Base-by-base conservation (phyloP, 163 green algal genomes). In the Coccomyxa subellipsoidea region DNA sequence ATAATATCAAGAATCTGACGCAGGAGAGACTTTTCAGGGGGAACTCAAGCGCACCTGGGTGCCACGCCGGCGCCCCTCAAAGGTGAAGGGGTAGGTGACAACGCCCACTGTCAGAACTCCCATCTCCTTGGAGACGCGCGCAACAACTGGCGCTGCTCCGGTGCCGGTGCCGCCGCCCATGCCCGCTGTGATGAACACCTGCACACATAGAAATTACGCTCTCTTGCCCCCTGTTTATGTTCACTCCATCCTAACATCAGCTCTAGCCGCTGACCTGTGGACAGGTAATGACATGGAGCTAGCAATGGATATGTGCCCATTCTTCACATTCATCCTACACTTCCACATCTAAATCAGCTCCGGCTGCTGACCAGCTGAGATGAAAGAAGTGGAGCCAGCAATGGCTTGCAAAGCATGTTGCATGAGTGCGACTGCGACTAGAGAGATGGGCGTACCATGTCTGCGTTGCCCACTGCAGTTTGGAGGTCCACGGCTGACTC, bases 21-120 rank as follows among this genome's bases (percentile, higher is more conserved):
- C 69, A 76, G 27, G 5, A 59, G 5, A 59, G 47, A 18, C 47
- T 18, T 27, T 18, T 21, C 3, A n/a, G n/a, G n/a, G 47, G 47
- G 15, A 5, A 59, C 27, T 8, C 1, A 18, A 35, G 73, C 32
- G 36, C 82, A 84, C 92, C 88, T 96, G 92, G 7, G 88, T 82
- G 7, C 87, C 86, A 32, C 94, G 84, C 69, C 93, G 79, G 25
- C 91, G 88, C 4, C 94, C 94, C 81, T 97, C 94, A 82, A 97
- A 97, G 25, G 87, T 90, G 89, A 97, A 97, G 47, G 94, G 94
- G 83, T 93, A 94, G 36, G 94, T 97, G 35, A 97, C 94, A 27
- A 93, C 90, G 34, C 94, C 94, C 34, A 97, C 92, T 21, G 94
- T 97, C 9, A 96, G 86, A 8, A 90, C 88, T 69, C 94, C 94